phyloP scores from a whole-genome alignment of 345 rosid species.

The Firmiana major region DNA sequence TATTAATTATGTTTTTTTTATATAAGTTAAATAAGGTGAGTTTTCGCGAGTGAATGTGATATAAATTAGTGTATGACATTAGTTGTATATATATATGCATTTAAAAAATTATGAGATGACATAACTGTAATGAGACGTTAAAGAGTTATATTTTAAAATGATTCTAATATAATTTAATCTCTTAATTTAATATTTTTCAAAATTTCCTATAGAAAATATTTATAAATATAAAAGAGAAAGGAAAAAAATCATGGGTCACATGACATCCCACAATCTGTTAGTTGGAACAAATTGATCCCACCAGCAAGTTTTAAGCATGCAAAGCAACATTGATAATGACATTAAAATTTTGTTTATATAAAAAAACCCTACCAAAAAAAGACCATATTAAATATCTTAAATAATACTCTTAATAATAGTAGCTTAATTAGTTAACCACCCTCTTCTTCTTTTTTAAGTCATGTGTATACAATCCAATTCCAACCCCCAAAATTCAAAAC shows the following conservation, averaged over 20 bases:
- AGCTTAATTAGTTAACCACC: no score
- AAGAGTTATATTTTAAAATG: no score
- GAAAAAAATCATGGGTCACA: background rate
- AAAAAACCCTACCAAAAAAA: background rate
- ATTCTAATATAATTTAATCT: no score
- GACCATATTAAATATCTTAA: background rate
- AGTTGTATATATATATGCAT: no score
- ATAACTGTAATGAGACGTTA: no score
- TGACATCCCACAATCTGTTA: constrained; percentile 12
- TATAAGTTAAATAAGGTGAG: no score
- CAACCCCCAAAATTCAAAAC: background rate
- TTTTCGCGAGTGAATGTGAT: no score
- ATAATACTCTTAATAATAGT: no score
- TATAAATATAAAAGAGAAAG: background rate
- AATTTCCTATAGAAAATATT: no score
- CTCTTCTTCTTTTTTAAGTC: constrained; percentile 5
- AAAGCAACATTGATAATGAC: background rate
- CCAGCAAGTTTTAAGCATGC: background rate
- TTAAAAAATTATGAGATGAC: no score
- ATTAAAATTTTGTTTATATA: background rate
- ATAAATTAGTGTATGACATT: no score
- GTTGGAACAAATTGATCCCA: constrained; percentile 10
- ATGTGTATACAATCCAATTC: background rate
- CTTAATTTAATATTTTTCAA: background rate
- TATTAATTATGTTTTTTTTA: no score